Evolutionary conservation across 495 filamentous ascomycete species (phyloP).

Genomic region (Aspergillus indologenus): DNA sequence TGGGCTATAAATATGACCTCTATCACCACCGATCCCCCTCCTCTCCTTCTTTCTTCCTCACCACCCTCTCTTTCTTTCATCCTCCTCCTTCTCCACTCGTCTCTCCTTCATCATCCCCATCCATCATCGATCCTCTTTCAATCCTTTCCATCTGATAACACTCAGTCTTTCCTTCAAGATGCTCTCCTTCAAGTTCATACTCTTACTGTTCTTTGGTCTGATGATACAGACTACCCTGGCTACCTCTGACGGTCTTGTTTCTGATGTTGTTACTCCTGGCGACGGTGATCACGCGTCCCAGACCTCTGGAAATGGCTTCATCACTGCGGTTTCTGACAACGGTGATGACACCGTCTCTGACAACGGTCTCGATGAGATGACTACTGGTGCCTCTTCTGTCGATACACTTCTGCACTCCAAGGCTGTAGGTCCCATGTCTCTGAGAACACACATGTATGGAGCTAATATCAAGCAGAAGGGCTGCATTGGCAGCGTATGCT

Average conservation of each 20-base stretch:
- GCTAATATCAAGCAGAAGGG: no score
- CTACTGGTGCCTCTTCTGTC: background rate
- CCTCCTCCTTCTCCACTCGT: background rate
- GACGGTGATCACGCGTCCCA: background rate
- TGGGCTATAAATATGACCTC: background rate
- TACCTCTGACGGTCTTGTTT: no score
- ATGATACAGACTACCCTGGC: background rate
- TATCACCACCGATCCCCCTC: background rate
- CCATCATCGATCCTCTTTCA: slow-evolving; percentile 1
- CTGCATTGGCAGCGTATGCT: no score
- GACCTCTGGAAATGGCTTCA: background rate
- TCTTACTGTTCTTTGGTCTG: background rate
- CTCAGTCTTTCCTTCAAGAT: background rate
- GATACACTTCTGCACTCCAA: background rate
- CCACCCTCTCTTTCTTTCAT: background rate
- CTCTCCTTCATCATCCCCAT: background rate
- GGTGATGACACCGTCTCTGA: background rate
- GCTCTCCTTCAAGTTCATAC: background rate
- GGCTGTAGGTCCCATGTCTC: background rate
- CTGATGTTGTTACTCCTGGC: background rate
- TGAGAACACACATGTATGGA: no score
- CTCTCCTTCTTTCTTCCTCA: no score
- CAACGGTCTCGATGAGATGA: background rate
- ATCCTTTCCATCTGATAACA: background rate
- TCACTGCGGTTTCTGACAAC: background rate